phyloP scores from a whole-genome alignment of 2,329 filamentous ascomycete genomes.

The Xylaria multiplex region DNA sequence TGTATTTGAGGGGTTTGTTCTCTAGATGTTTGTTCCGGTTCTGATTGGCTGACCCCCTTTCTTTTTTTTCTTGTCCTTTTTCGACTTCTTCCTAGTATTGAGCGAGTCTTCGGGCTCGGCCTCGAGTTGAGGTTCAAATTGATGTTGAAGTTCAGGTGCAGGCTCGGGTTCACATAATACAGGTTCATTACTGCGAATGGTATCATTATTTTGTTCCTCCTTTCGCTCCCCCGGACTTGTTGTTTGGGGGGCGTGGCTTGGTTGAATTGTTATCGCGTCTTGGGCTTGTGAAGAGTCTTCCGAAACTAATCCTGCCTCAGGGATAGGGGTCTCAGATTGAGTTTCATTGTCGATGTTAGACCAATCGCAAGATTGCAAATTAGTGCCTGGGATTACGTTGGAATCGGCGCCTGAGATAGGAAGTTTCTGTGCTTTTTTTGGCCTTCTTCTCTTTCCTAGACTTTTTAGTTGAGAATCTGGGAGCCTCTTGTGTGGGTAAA shows the following conservation, averaged over 20 bases:
- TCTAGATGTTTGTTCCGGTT: constrained; percentile 39
- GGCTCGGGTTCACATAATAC: constrained; percentile 29
- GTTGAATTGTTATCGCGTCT: neutral
- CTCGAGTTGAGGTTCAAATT: too few relatives aligned
- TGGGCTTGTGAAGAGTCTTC: constrained; percentile 24
- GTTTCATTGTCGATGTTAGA: constrained; percentile 35
- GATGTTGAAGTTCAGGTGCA: constrained; percentile 13
- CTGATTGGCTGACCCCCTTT: constrained; percentile 40
- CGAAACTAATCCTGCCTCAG: neutral
- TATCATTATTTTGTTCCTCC: constrained; percentile 23
- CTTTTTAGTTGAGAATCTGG: constrained; percentile 44
- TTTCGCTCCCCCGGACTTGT: constrained; percentile 12
- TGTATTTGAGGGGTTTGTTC: constrained; percentile 34
- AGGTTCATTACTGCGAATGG: constrained; percentile 20
- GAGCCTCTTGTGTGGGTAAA: constrained; percentile 32
- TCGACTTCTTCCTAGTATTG: constrained; percentile 47
- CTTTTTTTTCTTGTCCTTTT: constrained; percentile 54
- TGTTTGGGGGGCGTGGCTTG: constrained; percentile 4
- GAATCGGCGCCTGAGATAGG: constrained; percentile 25
- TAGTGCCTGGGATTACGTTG: constrained; percentile 9
- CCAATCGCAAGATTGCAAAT: constrained; percentile 37
- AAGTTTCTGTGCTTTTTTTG: constrained; percentile 24
- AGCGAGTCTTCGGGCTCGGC: constrained; percentile 28
- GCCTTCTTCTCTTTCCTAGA: constrained; percentile 49
- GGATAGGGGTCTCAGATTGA: constrained; percentile 22